Base-by-base conservation (phyloP, 257 asterid genomes). In the Verbena officinalis region DNA sequence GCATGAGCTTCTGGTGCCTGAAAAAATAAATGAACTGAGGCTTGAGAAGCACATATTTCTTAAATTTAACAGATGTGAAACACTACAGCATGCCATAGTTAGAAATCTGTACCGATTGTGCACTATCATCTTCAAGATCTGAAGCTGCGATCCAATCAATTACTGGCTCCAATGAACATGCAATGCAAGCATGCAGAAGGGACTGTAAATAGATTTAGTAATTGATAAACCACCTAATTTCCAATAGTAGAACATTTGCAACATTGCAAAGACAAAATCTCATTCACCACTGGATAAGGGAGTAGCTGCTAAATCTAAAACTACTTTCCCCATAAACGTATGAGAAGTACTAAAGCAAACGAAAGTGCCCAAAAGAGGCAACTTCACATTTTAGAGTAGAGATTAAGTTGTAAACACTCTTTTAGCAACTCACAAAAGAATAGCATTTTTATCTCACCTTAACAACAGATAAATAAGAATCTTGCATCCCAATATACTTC, bases 101-200 rank as follows among this genome's bases (percentile, higher is more conserved):
- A 7, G 51, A 63, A 5, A 56, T 33, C 36, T 63, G 31, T 83
- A 94, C 99, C 84, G 55, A 67, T 78, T 64, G 42, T 7, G 88
- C 89, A 30, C 83, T 86, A 22, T 90, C 96, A 65, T 84, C 96
- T 80, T 94, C 99, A 70, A 94, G 98, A 78, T 94, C 99, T 61
- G 99, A 88, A 73, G 99, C 99, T 49, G 99, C 99, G 70, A 94
- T 81, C 98, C 97, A 94, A 53, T 94, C 98, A 70, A 94, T 85
- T 61, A 76, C 77, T 34, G 96, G 96, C 76, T 86, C 83, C 80
- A 73, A 63, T 11, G 99, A 94, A 77, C 99, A 83, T 2, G 95
- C 83, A 71, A 88, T 78, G 81, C 96, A 90, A 62, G 99, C 95
- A 83, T 94, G 99, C 77, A 90, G 65, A 68, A 94, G 98, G 67